These are phyloP conservation scores for Castanea crenata DNA, from an alignment of 306 rosid species.

Conservation along the genomic window DNA sequence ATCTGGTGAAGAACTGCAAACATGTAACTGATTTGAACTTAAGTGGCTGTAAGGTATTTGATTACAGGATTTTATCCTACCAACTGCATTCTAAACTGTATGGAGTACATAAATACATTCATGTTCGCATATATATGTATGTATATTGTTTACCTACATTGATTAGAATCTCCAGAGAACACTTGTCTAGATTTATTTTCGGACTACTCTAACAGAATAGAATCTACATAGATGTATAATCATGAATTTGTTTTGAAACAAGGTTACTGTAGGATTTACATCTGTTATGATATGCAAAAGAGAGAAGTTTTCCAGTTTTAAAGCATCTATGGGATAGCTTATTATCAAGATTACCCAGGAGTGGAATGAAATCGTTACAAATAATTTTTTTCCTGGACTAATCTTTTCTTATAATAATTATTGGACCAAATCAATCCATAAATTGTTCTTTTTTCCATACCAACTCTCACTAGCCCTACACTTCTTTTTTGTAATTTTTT, in stretches of 20 bases:
- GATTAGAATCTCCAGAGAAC: conserved; percentile 7
- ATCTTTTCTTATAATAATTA: too few relatives aligned
- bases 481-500: too few relatives aligned
- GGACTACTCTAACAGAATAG: not conserved
- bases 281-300: too few relatives aligned
- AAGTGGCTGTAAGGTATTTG: conserved; percentile 88
- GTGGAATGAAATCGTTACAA: not conserved
- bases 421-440: too few relatives aligned
- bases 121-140: conserved; percentile 4
- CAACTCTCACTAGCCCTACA: too few relatives aligned
- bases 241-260: too few relatives aligned
- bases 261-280: too few relatives aligned
- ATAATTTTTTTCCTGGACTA: not conserved
- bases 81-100: not conserved
- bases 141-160: conserved; percentile 16
- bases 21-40: conserved; percentile 60
- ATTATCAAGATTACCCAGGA: not conserved
- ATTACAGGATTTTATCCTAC: conserved; percentile 12
- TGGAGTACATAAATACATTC: not conserved
- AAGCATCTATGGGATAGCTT: too few relatives aligned
- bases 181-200: not conserved
- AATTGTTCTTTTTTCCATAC: too few relatives aligned
- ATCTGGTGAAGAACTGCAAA: conserved; percentile 63
- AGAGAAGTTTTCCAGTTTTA: too few relatives aligned
- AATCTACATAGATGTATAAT: not conserved